Evolutionary conservation across 768 basidiomycete species (phyloP).

Genomic region (Cyclocybe aegerita): DNA sequence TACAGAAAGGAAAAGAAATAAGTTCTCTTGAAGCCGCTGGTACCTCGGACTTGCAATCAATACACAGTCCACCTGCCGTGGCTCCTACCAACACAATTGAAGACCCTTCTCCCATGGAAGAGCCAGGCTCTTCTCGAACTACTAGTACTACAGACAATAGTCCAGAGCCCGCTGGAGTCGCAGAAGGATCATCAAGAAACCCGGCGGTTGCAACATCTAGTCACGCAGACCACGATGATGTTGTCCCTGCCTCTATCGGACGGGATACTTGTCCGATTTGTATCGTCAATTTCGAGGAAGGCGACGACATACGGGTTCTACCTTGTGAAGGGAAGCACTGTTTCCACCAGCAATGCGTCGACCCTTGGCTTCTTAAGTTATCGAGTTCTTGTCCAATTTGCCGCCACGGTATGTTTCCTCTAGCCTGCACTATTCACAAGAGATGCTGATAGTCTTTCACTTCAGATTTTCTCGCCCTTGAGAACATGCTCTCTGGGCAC

Average conservation of each 20-base stretch:
- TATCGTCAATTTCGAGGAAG: conserved; percentile 90
- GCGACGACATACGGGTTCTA: conserved; percentile 86
- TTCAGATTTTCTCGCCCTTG: conserved; percentile 59
- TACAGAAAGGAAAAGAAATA: conserved; percentile 13
- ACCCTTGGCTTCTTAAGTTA: conserved; percentile 89
- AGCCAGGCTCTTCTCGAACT: neutral
- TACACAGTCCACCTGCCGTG: neutral
- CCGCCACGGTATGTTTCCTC: conserved; percentile 67
- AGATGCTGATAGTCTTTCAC: neutral
- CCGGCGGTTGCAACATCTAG: conserved; percentile 2
- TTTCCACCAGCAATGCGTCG: conserved; percentile 90
- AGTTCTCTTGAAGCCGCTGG: conserved; percentile 4
- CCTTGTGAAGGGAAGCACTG: conserved; percentile 91
- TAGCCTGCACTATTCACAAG: neutral
- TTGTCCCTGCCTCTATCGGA: conserved; percentile 67
- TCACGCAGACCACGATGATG: conserved; percentile 28
- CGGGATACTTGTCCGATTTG: conserved; percentile 94
- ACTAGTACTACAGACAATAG: conserved; percentile 1
- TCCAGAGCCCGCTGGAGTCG: conserved; percentile 8
- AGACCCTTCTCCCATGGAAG: neutral
- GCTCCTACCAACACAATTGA: neutral
- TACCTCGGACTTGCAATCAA: neutral
- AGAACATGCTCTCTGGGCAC: conserved; percentile 47
- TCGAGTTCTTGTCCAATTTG: conserved; percentile 93
- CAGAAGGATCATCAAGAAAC: conserved; percentile 17